Evolutionary conservation across 2,329 filamentous ascomycete species (phyloP).

Genomic region (Fusarium oligoseptatum): DNA sequence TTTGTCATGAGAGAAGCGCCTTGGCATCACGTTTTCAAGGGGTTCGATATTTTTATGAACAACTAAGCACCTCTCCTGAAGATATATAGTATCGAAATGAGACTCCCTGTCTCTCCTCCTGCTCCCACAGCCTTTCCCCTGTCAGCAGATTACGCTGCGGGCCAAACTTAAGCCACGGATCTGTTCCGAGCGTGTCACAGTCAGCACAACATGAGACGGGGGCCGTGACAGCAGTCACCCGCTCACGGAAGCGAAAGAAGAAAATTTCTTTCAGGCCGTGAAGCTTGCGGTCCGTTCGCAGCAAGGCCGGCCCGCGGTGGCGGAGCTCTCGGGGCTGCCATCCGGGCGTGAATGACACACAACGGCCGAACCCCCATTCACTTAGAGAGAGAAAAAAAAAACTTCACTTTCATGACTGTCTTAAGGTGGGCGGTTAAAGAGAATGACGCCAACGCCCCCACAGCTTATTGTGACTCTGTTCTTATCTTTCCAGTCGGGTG

Average conservation of each 20-base stretch:
- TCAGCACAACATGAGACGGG: constrained; percentile 17
- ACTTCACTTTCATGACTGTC: neutral
- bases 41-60: neutral
- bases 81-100: constrained; percentile 4
- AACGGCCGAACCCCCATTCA: neutral
- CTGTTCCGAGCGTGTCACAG: constrained; percentile 12
- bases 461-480: neutral
- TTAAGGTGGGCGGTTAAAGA: neutral
- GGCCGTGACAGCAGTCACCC: constrained; percentile 5
- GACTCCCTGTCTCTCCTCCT: neutral
- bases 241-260: constrained; percentile 18
- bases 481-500: neutral
- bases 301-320: constrained; percentile 18
- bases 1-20: neutral
- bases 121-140: neutral
- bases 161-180: constrained; percentile 17
- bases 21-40: neutral
- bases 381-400: neutral
- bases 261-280: constrained; percentile 20
- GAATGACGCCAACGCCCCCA: neutral
- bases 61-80: neutral
- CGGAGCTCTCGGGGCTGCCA: constrained; percentile 26
- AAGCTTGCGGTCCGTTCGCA: constrained; percentile 12
- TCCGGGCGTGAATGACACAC: neutral
- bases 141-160: neutral